A percentile compares a stretch with the other conserved stretches of the same genome.
Evolutionary conservation across 148 eudicot species (phyloP).

Genomic region (Nepenthes mirabilis): DNA sequence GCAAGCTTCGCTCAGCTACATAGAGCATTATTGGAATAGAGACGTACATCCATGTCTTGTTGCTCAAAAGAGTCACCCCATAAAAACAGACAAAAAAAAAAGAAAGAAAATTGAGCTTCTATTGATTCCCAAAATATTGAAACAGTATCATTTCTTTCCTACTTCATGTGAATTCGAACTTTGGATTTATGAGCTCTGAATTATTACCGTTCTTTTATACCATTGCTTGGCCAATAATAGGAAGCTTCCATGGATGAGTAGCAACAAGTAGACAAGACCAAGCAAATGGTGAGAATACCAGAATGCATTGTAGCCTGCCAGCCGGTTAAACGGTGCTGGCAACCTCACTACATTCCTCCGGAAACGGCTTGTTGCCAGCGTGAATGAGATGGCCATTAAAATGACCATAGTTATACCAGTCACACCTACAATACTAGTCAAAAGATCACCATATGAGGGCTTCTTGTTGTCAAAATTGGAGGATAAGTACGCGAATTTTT

Average conservation of each 20-base stretch:
- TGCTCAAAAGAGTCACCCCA: neutral
- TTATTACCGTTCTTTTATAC: conserved; percentile 74
- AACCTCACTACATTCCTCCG: conserved; percentile 56
- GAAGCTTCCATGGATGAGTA: conserved; percentile 73
- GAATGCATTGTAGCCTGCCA: conserved; percentile 89
- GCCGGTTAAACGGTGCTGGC: conserved; percentile 61
- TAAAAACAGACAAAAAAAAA: neutral
- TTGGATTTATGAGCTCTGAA: neutral
- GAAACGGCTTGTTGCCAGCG: conserved; percentile 65
- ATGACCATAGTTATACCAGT: conserved; percentile 86
- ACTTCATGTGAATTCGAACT: neutral
- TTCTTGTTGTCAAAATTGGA: conserved; percentile 42
- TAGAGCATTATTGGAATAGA: conserved; percentile 60
- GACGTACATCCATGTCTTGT: conserved; percentile 95
- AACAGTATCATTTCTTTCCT: neutral
- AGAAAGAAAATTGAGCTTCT: neutral
- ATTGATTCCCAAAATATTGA: neutral
- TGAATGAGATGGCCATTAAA: conserved; percentile 62
- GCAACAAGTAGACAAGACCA: conserved; percentile 57
- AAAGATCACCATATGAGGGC: conserved; percentile 51
- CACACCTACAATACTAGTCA: conserved; percentile 42
- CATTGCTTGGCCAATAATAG: conserved; percentile 58
- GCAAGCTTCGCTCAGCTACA: conserved; percentile 56
- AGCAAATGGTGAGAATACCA: conserved; percentile 94
- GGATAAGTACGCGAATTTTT: conserved; percentile 48